Percentiles rank a stretch among this genome's conserved stretches.
Evolutionary conservation across 805 yeast genomes (phyloP).

Genomic region (Lipomyces starkeyi): DNA sequence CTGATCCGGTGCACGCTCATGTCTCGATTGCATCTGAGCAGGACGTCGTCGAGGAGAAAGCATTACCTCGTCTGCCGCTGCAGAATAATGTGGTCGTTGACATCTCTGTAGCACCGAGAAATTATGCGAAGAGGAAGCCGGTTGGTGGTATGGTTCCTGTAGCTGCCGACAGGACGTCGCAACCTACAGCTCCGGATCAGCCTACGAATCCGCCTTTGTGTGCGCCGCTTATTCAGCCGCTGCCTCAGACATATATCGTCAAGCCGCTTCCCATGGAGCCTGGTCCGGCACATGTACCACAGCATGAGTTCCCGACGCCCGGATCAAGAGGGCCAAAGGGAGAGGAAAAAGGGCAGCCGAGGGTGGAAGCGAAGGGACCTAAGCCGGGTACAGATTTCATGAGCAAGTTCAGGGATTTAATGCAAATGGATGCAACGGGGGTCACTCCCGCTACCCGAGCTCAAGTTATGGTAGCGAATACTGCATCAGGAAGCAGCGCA

Average conservation of each 20-base stretch:
- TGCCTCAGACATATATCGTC: background rate
- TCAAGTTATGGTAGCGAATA: constrained; percentile 1
- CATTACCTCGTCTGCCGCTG: background rate
- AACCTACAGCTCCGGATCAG: background rate
- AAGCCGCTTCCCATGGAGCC: constrained; percentile 2
- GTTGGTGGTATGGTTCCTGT: background rate
- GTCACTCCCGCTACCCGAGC: constrained; percentile 23
- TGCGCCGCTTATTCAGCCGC: constrained; percentile 3
- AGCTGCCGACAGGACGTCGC: background rate
- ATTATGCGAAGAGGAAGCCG: constrained; percentile 1
- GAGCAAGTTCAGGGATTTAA: constrained; percentile 22
- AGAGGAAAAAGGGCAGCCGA: background rate
- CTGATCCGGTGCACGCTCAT: background rate
- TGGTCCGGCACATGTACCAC: background rate
- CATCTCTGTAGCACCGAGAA: background rate
- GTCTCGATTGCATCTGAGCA: background rate
- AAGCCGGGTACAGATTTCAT: constrained; percentile 2
- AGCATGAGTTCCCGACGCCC: background rate
- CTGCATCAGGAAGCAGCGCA: background rate
- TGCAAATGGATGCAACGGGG: constrained; percentile 35
- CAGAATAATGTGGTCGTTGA: background rate
- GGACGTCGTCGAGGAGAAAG: background rate
- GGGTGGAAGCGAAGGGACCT: background rate
- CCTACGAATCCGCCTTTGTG: background rate
- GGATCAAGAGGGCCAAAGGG: background rate